Evolutionary conservation across 2,329 filamentous ascomycete species (phyloP).

Genomic region (Fusarium anguioides): DNA sequence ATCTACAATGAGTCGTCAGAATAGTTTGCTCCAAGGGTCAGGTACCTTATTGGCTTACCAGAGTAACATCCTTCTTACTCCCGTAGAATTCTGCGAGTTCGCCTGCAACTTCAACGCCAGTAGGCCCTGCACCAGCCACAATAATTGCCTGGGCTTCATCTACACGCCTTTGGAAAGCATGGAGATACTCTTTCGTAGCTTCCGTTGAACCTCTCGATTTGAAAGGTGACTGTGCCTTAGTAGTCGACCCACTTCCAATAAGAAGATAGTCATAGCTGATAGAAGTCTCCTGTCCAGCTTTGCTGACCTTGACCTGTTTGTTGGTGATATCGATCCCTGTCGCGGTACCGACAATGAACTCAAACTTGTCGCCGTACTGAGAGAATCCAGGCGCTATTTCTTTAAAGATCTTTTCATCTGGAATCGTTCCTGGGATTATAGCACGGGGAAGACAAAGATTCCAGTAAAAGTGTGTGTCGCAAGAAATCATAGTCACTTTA

Average conservation of each 20-base stretch:
- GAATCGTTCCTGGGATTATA: background rate
- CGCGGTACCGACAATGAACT: background rate
- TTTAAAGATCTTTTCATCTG: background rate
- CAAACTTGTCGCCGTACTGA: background rate
- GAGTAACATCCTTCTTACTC: background rate
- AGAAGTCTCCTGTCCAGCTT: background rate
- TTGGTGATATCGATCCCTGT: background rate
- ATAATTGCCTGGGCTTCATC: background rate
- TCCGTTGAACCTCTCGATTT: background rate
- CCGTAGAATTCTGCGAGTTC: background rate
- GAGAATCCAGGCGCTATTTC: background rate
- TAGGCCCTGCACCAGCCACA: background rate
- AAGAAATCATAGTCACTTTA: background rate
- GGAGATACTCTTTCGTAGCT: background rate
- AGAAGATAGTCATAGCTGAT: background rate
- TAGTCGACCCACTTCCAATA: background rate
- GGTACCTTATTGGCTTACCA: background rate
- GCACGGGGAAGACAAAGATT: background rate
- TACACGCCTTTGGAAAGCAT: background rate
- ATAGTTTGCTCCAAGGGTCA: fast-evolving
- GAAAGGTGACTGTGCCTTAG: background rate
- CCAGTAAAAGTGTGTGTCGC: constrained; percentile 1
- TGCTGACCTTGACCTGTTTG: background rate
- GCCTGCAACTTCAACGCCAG: background rate
- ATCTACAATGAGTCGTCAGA: background rate